These are phyloP conservation scores for Groenewaldozyma auringiensis DNA, from an alignment of 1,139 yeast species.

Conservation along the genomic window DNA sequence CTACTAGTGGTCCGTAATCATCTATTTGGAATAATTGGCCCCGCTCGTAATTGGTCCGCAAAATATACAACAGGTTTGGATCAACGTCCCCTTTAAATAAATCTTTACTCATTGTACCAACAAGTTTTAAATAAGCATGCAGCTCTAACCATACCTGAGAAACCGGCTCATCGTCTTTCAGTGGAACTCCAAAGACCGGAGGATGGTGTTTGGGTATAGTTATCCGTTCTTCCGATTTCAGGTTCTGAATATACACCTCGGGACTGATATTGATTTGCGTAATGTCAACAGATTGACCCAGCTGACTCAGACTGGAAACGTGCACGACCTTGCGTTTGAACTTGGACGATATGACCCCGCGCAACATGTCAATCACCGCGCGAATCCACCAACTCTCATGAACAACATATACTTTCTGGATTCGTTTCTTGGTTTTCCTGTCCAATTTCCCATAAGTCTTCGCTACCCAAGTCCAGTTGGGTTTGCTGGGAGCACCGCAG, in stretches of 20 bases:
- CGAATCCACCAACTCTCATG: constrained; percentile 91
- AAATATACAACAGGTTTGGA: constrained; percentile 23
- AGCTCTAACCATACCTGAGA: constrained; percentile 29
- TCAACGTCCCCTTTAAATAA: constrained; percentile 24
- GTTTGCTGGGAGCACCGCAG: constrained; percentile 54
- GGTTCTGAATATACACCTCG: constrained; percentile 56
- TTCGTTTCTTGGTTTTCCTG: constrained; percentile 45
- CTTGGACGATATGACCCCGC: constrained; percentile 49
- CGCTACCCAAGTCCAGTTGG: constrained; percentile 70
- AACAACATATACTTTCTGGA: constrained; percentile 64
- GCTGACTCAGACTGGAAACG: constrained; percentile 49
- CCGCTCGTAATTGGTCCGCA: constrained; percentile 33
- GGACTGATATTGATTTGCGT: constrained; percentile 70
- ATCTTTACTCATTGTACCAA: constrained; percentile 22
- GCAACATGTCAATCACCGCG: constrained; percentile 65
- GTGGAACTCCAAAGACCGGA: constrained; percentile 31
- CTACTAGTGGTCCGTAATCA: constrained; percentile 34
- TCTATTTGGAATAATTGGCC: constrained; percentile 31
- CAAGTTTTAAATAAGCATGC: constrained; percentile 19
- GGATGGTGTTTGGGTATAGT: constrained; percentile 31
- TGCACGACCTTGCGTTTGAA: constrained; percentile 39
- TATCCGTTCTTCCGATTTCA: constrained; percentile 24
- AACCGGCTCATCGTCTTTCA: constrained; percentile 17
- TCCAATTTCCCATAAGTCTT: constrained; percentile 66
- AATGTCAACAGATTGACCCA: constrained; percentile 63